Evolutionary conservation across 164 flowering plant species (phyloP), one percentile per base, ranked within the genome.

Genomic region (Liriodendron chinense): DNA sequence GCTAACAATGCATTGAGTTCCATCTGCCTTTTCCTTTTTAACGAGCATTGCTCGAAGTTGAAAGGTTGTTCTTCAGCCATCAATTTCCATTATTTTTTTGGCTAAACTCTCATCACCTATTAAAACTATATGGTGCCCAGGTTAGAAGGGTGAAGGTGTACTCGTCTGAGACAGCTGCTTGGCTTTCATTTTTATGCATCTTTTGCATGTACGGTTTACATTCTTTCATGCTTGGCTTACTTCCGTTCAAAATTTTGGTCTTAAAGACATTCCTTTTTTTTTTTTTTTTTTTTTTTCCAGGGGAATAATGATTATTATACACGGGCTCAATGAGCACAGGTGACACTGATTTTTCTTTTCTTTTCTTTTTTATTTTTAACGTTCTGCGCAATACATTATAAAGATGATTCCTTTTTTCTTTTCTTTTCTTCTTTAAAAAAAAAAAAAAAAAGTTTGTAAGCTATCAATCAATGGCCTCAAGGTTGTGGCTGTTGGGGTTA

Each of bases 241-340:
- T 57, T 76, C 70, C 25, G 16, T 26, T 49, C 12, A 21, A 10
- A 56, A 9, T 28, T 47, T 25, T 73, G 63, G 14, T 69, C 65
- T 73, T 48, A 74, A 71, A 18, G 26, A 9, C 24, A 16, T 10
- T 24, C 26, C 2, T 75, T 69, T 78, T 3, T 48, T 75, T 88
- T 24, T 26, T 4, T 75, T 69, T 78, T 24, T 26, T 4, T 75
- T 69, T 78, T 3, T 48, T 75, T 88, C 57, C 96, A 96, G 99
- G 93, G 97, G 93, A 5, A 90, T 94, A 75, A 28, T 94, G 79
- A 83, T 96, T 73, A 88, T 96, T 56, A 90, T 96, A 26, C 99
- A 96, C 69, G 99, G 99, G 77, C 98, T 96, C 22, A 96, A 96
- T 77, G 99, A 96, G 80, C 99, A 96, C 89, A 85, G 99, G 99